A percentile compares a stretch with the other conserved stretches of the same genome.
phyloP scores from a whole-genome alignment of 2,329 filamentous ascomycete species.

The Neoascochyta sp. region DNA sequence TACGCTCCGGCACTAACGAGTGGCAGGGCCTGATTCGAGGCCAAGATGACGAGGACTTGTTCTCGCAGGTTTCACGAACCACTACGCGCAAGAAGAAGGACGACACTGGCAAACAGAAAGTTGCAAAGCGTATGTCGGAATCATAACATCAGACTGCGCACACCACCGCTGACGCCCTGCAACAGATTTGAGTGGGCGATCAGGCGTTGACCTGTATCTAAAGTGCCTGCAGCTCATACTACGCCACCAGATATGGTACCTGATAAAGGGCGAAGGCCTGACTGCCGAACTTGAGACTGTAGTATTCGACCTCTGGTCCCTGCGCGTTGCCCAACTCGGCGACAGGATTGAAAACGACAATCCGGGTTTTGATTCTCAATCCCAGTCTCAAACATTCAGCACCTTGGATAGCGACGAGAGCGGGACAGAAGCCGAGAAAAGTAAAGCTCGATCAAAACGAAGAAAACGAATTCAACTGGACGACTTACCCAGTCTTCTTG shows the following conservation, averaged over 20 bases:
- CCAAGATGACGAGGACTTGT: conserved; percentile 63
- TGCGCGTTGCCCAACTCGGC: conserved; percentile 62
- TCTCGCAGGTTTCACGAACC: conserved; percentile 56
- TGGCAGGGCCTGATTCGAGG: conserved; percentile 27
- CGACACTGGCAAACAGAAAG: conserved; percentile 41
- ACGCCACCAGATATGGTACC: conserved; percentile 72
- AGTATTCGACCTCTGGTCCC: conserved; percentile 79
- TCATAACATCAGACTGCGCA: too few relatives aligned
- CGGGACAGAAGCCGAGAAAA: conserved; percentile 34
- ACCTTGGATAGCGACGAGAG: conserved; percentile 50
- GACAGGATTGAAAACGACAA: conserved; percentile 39
- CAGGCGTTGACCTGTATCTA: conserved; percentile 73
- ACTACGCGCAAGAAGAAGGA: conserved; percentile 55
- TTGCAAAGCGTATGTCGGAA: conserved; percentile 12
- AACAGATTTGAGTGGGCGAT: conserved; percentile 60
- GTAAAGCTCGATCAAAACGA: conserved; percentile 41
- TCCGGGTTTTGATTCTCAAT: conserved; percentile 37
- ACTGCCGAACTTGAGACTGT: conserved; percentile 72
- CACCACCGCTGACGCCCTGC: conserved; percentile 26
- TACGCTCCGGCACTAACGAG: neutral
- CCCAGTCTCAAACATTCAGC: conserved; percentile 55
- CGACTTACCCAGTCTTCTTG: conserved; percentile 62
- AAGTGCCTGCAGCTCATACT: conserved; percentile 82
- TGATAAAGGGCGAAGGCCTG: conserved; percentile 64
- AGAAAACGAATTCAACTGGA: too few relatives aligned